Evolutionary conservation across 768 basidiomycete genomes (phyloP).

Genomic region (Leccinellum luteum): DNA sequence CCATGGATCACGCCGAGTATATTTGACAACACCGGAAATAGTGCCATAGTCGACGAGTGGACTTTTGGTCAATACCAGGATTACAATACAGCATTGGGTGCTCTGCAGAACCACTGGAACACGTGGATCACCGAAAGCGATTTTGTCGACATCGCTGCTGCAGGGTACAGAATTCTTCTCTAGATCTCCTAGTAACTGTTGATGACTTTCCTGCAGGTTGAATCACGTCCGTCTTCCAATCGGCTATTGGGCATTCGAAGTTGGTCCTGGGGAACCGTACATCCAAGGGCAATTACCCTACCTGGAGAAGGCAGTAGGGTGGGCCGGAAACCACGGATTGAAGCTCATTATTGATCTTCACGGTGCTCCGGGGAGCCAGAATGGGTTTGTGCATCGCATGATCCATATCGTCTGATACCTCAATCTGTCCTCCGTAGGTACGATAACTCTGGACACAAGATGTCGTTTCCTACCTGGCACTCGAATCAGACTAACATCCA

Average conservation of each 20-base stretch:
- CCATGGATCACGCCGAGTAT: slow-evolving; percentile 81
- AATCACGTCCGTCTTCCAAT: slow-evolving; percentile 85
- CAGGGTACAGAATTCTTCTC: slow-evolving; percentile 48
- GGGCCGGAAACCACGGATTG: slow-evolving; percentile 68
- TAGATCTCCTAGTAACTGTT: slow-evolving; percentile 25
- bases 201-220: slow-evolving; percentile 41
- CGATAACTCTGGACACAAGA: slow-evolving; percentile 76
- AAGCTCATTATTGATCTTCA: slow-evolving; percentile 83
- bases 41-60: slow-evolving; percentile 69
- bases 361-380: slow-evolving; percentile 84
- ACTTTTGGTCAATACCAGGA: slow-evolving; percentile 70
- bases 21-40: slow-evolving; percentile 56
- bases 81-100: slow-evolving; percentile 42
- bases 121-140: slow-evolving; percentile 85
- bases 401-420: neutral
- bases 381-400: slow-evolving; percentile 48
- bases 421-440: slow-evolving; percentile 43
- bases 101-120: slow-evolving; percentile 69
- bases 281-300: slow-evolving; percentile 75
- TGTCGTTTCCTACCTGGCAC: slow-evolving; percentile 67
- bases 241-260: slow-evolving; percentile 89
- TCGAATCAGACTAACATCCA: slow-evolving; percentile 60
- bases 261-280: slow-evolving; percentile 73
- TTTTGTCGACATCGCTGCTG: slow-evolving; percentile 69
- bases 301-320: slow-evolving; percentile 60